Evolutionary conservation across 2,329 filamentous ascomycete genomes (phyloP).

Genomic region (Colletotrichum abscissum): DNA sequence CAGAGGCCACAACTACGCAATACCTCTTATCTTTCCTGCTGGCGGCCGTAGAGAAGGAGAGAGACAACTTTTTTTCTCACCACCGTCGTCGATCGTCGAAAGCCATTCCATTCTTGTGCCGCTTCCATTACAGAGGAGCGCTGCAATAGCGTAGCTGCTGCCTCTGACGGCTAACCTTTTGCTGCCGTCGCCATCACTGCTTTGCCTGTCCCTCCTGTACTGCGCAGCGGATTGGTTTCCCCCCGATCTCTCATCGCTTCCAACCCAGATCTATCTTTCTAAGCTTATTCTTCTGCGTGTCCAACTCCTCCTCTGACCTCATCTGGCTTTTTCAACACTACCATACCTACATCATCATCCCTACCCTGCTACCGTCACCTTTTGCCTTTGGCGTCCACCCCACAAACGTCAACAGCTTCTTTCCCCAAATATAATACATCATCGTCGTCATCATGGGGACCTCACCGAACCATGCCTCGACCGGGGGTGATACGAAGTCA

Average conservation of each 20-base stretch:
- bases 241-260: constrained; percentile 4
- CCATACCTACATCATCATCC: constrained; percentile 27
- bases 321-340: constrained; percentile 44
- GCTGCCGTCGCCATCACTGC: background rate
- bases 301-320: constrained; percentile 51
- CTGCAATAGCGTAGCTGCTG: constrained; percentile 36
- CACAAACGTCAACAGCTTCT: constrained; percentile 43
- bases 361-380: constrained; percentile 37
- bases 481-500: constrained; percentile 59
- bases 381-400: constrained; percentile 40
- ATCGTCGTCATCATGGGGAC: constrained; percentile 62
- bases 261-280: background rate
- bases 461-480: constrained; percentile 53
- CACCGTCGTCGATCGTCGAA: constrained; percentile 29
- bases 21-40: background rate
- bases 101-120: constrained; percentile 30
- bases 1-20: constrained; percentile 24
- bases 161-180: constrained; percentile 29
- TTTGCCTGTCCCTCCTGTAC: background rate
- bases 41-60: background rate
- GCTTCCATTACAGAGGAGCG: constrained; percentile 33
- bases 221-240: background rate
- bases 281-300: constrained; percentile 27
- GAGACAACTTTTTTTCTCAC: constrained; percentile 6
- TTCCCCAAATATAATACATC: constrained; percentile 54